phyloP scores from a whole-genome alignment of 2,329 filamentous ascomycete genomes.

The Atkinsonella texensis region DNA sequence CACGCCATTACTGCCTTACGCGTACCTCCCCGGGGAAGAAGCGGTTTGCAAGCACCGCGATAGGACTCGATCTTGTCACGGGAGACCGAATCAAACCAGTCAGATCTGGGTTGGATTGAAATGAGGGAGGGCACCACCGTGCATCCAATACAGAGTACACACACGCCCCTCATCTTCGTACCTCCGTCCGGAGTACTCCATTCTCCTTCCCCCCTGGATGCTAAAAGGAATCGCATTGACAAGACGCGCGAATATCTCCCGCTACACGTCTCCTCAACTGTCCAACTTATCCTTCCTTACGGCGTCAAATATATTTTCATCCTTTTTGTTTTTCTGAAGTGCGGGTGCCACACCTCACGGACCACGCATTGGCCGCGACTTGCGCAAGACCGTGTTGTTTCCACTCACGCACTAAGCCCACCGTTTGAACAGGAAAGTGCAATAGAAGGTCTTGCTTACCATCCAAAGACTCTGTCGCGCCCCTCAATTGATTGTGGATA shows the following conservation, averaged over 20 bases:
- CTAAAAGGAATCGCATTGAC: neutral
- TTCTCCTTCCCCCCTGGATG: neutral
- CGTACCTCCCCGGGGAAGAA: neutral
- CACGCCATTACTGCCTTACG: neutral
- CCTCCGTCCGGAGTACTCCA: neutral
- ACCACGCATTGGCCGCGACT: neutral
- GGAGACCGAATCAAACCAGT: neutral
- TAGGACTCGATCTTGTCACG: neutral
- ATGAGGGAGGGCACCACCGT: conserved; percentile 5
- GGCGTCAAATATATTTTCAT: neutral
- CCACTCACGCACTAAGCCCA: neutral
- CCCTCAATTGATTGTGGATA: neutral
- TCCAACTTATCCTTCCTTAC: neutral
- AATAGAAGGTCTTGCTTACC: neutral
- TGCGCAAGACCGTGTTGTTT: neutral
- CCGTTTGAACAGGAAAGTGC: neutral
- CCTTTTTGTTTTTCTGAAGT: neutral
- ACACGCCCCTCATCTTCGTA: conserved; percentile 1
- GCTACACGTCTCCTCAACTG: neutral
- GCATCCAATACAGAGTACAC: neutral
- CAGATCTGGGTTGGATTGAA: conserved; percentile 2
- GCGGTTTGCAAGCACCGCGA: neutral
- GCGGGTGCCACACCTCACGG: neutral
- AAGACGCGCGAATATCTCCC: conserved; percentile 1
- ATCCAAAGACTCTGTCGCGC: no score